Conservation (phyloP, 192 early-diverging fungal species). For the Dimargaris verticillata region DNA sequence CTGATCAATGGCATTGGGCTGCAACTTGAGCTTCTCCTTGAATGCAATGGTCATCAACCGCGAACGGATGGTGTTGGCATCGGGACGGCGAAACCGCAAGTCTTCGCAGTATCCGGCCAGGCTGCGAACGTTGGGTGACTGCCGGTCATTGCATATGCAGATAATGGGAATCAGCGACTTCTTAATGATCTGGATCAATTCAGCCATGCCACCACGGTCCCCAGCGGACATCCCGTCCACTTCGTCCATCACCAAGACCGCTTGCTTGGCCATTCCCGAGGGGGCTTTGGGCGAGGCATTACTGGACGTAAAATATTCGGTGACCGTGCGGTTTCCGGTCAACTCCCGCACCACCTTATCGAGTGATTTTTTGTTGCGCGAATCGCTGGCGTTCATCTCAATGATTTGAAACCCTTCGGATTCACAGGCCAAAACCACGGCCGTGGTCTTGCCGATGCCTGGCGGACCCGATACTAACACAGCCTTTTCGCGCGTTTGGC, state of each 20-base stretch:
- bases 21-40: constrained; percentile 59
- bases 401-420: constrained; percentile 63
- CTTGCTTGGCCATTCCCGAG: constrained; percentile 18
- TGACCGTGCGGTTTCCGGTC: constrained; percentile 40
- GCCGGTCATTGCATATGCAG: constrained; percentile 95
- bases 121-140: constrained; percentile 66
- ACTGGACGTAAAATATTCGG: constrained; percentile 27
- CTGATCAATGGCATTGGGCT: constrained; percentile 62
- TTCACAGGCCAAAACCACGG: constrained; percentile 76
- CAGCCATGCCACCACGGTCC: constrained; percentile 78
- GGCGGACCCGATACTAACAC: constrained; percentile 86
- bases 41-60: constrained; percentile 60
- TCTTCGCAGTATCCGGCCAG: constrained; percentile 75
- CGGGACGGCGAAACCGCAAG: constrained; percentile 56
- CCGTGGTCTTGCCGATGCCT: constrained; percentile 95
- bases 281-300: not conserved
- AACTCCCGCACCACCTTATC: constrained; percentile 35
- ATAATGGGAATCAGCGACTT: constrained; percentile 85
- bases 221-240: constrained; percentile 98
- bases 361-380: constrained; percentile 75
- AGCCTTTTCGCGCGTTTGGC: constrained; percentile 23
- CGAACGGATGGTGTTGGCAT: constrained; percentile 52
- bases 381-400: constrained; percentile 97
- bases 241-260: constrained; percentile 95
- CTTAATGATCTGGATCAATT: constrained; percentile 81